phyloP scores from a whole-genome alignment of 2,329 filamentous ascomycete genomes.

The Cytospora mali region DNA sequence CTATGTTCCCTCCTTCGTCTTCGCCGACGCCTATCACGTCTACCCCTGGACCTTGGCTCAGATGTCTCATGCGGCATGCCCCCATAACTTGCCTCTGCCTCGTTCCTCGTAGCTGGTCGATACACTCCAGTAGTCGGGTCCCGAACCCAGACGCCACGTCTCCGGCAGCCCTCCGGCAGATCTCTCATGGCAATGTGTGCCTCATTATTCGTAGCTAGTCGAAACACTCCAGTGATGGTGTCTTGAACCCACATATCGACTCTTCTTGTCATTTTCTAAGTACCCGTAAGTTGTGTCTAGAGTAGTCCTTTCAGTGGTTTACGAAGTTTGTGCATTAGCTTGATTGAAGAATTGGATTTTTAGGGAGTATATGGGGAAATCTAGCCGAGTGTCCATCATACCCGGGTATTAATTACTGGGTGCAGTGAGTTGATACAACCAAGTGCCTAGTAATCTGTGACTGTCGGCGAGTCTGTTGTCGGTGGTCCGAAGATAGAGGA shows the following conservation, averaged over 20 bases:
- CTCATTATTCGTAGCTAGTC: constrained; percentile 9
- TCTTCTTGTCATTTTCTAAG: neutral
- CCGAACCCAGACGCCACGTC: neutral
- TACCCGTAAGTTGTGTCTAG: too few relatives aligned
- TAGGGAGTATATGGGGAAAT: neutral
- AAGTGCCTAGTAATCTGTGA: too few relatives aligned
- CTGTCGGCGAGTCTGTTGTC: too few relatives aligned
- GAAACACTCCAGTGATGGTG: neutral
- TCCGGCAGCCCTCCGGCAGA: neutral
- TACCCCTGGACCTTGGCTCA: neutral
- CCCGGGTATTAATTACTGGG: too few relatives aligned
- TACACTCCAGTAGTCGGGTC: neutral
- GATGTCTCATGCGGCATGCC: neutral
- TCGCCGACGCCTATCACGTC: neutral
- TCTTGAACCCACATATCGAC: constrained; percentile 7
- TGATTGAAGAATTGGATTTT: neutral
- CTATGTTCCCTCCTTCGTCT: neutral
- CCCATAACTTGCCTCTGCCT: neutral
- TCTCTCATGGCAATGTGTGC: neutral
- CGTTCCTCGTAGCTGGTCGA: constrained; percentile 1
- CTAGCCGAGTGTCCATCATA: neutral
- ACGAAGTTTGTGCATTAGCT: neutral
- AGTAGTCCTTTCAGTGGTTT: neutral
- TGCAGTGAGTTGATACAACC: too few relatives aligned
- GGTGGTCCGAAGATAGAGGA: too few relatives aligned